phyloP scores from a whole-genome alignment of 805 yeast genomes.

The Wickerhamomyces mucosus region DNA sequence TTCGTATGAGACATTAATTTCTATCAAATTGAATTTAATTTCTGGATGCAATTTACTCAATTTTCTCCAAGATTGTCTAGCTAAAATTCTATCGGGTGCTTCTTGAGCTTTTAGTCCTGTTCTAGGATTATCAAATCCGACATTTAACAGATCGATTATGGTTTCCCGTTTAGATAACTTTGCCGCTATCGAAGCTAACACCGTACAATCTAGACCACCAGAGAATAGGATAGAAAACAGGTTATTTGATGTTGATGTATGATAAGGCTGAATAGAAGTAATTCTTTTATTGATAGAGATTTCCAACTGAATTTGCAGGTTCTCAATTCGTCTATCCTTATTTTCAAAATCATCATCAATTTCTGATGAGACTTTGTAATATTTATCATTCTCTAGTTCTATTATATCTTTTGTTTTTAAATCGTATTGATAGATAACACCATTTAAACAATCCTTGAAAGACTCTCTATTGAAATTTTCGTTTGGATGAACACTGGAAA shows the following conservation, averaged over 20 bases:
- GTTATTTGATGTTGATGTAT: conserved; percentile 21
- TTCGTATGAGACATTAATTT: conserved; percentile 64
- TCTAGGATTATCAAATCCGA: conserved; percentile 87
- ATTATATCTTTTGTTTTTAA: conserved; percentile 12
- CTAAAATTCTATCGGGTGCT: conserved; percentile 84
- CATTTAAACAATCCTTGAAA: conserved; percentile 48
- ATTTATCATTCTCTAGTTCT: conserved; percentile 4
- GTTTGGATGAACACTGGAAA: conserved; percentile 40
- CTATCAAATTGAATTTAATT: conserved; percentile 41
- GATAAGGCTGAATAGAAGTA: conserved; percentile 51
- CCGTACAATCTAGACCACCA: conserved; percentile 92
- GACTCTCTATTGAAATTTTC: conserved; percentile 13
- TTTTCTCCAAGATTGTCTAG: conserved; percentile 49
- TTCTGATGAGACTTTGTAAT: conserved; percentile 13
- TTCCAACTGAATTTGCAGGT: conserved; percentile 23
- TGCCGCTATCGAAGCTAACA: conserved; percentile 52
- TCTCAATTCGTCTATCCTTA: conserved; percentile 5
- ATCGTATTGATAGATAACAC: conserved; percentile 37
- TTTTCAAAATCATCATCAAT: conserved; percentile 14
- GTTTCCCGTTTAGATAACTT: conserved; percentile 15
- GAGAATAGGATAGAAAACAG: conserved; percentile 66
- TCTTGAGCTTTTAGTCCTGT: conserved; percentile 46
- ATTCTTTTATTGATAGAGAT: conserved; percentile 40
- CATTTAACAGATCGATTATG: conserved; percentile 71
- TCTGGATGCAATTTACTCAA: conserved; percentile 35